Evolutionary conservation across 306 rosid species (phyloP), one percentile per base, ranked within the genome.

Genomic region (Cicer chorassanicum): DNA sequence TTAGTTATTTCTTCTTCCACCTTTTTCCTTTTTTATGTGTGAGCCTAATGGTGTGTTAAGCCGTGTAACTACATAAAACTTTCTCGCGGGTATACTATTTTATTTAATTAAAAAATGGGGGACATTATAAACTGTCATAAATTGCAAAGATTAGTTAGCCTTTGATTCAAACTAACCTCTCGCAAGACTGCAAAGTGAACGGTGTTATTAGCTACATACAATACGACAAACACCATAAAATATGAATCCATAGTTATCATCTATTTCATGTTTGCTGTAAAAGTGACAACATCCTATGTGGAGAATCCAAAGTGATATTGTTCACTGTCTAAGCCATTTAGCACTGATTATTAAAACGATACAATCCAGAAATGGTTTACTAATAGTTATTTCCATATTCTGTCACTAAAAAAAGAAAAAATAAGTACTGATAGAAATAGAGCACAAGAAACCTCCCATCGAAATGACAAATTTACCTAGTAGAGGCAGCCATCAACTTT

Each of bases 261-360:
- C 77, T 9, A 36, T 60, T 82, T 54, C 73, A 60, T 44, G 64
- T 24, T 73, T 12, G 44, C 64, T 21, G 59, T 61, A 69, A 61
- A 45, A 55, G 65, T 38, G 77, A 63, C 72, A 64, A 55, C 60
- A 68, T 45, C 54, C 69, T 45, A 12, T 18, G 38, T 59, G 65
- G 60, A 77, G 65, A 78, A 63, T 72, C 82, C 82, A 65, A 60
- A 29, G 61, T 38, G 51, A 65, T 41, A 77, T 21, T 73, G 63
- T 63, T 73, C 65, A 82, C 65, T 19, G 7, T 78, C 57, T 45
- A 69, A 74, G 56, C 54, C 56, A 70, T 51, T 63, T 9, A 48
- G 50, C 18, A 60, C 41, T 41, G 72, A 78, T 54, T 50, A 78
- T 45, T 29, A 50, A 16, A 53, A 57, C n/a, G 65, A 60, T 74